Evolutionary conservation across 148 eudicot species (phyloP).

Genomic region (Fagopyrum tataricum): DNA sequence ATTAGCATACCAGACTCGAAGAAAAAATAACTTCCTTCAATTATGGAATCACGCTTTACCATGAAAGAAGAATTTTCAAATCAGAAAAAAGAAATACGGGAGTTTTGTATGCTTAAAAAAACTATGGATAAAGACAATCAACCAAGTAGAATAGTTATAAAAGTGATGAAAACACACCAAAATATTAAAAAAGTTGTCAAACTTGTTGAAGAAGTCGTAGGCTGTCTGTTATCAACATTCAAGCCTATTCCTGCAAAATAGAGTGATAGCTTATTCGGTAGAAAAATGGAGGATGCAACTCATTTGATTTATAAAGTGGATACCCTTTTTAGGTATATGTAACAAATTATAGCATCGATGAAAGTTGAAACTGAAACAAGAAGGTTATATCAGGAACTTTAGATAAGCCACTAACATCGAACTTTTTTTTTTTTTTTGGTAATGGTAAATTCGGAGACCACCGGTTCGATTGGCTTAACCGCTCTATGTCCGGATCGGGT

Average conservation of each 20-base stretch:
- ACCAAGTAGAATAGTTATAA: not conserved
- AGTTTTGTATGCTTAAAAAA: not conserved
- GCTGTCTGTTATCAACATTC: conserved; percentile 77
- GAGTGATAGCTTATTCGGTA: not conserved
- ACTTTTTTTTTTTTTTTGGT: too few relatives aligned
- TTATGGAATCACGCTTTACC: not conserved
- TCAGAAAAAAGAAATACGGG: not conserved
- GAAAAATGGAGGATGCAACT: not conserved
- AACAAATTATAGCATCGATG: not conserved
- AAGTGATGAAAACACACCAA: conserved; percentile 21
- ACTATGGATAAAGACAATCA: not conserved
- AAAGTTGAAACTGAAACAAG: not conserved
- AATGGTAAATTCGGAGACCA: too few relatives aligned
- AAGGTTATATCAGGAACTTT: not conserved
- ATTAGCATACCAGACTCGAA: not conserved
- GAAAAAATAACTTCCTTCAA: not conserved
- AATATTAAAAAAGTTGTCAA: conserved; percentile 57
- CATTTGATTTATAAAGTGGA: not conserved
- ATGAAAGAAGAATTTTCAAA: not conserved
- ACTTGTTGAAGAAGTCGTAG: conserved; percentile 79
- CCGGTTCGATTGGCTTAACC: too few relatives aligned
- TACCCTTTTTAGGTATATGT: not conserved
- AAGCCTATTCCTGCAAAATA: conserved; percentile 73
- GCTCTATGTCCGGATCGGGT: too few relatives aligned
- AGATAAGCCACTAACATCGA: conserved; percentile 47